Evolutionary conservation across 345 rosid genomes (phyloP).

Genomic region (Abelmoschus esculentus): DNA sequence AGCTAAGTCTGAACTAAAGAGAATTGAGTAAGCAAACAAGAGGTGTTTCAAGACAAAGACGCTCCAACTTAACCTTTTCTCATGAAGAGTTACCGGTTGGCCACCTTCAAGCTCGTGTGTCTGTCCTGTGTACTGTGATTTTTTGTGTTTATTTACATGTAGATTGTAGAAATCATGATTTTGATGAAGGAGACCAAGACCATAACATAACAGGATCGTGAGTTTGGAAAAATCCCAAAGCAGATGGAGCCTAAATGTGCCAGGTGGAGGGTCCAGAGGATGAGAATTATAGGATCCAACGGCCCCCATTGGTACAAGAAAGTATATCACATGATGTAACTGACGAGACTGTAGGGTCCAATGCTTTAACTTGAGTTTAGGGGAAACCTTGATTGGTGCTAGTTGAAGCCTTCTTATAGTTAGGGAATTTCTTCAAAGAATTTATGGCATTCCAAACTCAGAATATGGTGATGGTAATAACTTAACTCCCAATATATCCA

Average conservation of each 20-base stretch:
- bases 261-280: constrained; percentile 8
- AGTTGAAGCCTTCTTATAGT: too few relatives aligned
- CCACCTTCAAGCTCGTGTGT: neutral
- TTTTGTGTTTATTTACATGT: neutral
- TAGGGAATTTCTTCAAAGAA: neutral
- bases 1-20: constrained; percentile 7
- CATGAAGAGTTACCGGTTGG: neutral
- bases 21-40: constrained; percentile 23
- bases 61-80: neutral
- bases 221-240: neutral
- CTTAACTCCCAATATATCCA: neutral
- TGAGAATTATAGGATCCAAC: neutral
- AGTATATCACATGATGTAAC: constrained; percentile 9
- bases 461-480: neutral
- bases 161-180: neutral
- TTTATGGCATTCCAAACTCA: neutral
- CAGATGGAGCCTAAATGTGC: neutral
- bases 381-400: too few relatives aligned
- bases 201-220: neutral
- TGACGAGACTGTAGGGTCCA: neutral
- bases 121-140: neutral
- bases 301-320: neutral
- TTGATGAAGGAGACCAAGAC: neutral
- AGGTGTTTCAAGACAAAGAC: constrained; percentile 12
- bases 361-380: neutral